A percentile compares a stretch with the other conserved stretches of the same genome.
Evolutionary conservation across 1,284 basidiomycete genomes (phyloP).

Genomic region (Cerioporus squamosus): DNA sequence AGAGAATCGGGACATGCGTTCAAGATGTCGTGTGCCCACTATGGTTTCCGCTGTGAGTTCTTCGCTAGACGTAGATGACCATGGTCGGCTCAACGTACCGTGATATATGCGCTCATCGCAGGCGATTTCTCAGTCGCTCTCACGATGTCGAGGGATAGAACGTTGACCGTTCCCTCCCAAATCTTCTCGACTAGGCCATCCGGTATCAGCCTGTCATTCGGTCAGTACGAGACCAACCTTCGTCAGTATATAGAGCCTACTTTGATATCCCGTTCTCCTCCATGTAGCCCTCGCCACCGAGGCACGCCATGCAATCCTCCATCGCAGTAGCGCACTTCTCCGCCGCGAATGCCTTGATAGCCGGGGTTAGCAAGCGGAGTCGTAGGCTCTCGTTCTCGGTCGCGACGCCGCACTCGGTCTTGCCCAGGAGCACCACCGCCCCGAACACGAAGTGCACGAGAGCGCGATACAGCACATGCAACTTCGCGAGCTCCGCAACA

Average conservation of each 20-base stretch:
- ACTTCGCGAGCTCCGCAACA: conserved; percentile 61
- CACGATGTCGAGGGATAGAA: conserved; percentile 70
- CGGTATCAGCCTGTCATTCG: conserved; percentile 48
- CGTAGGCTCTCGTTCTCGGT: conserved; percentile 51
- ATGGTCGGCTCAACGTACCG: conserved; percentile 33
- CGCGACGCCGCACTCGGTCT: conserved; percentile 58
- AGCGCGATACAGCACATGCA: conserved; percentile 66
- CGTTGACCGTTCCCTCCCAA: conserved; percentile 80
- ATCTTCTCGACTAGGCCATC: conserved; percentile 80
- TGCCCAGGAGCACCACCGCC: conserved; percentile 62
- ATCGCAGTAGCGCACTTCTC: conserved; percentile 66
- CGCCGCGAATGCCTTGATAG: conserved; percentile 74
- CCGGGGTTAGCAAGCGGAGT: conserved; percentile 71
- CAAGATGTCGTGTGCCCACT: conserved; percentile 61
- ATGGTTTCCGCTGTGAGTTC: background rate
- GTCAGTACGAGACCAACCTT: background rate
- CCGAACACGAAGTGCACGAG: conserved; percentile 68
- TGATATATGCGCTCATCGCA: conserved; percentile 42
- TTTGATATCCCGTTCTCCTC: conserved; percentile 73
- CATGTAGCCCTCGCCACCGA: conserved; percentile 86
- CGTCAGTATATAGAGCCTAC: conserved; percentile 33
- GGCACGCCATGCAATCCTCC: conserved; percentile 74
- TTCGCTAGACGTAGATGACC: too few relatives aligned
- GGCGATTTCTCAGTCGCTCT: conserved; percentile 50
- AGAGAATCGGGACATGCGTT: conserved; percentile 44